Conservation (phyloP, 108 stramenopile genomes). For the Aurantiochytrium sp. region DNA sequence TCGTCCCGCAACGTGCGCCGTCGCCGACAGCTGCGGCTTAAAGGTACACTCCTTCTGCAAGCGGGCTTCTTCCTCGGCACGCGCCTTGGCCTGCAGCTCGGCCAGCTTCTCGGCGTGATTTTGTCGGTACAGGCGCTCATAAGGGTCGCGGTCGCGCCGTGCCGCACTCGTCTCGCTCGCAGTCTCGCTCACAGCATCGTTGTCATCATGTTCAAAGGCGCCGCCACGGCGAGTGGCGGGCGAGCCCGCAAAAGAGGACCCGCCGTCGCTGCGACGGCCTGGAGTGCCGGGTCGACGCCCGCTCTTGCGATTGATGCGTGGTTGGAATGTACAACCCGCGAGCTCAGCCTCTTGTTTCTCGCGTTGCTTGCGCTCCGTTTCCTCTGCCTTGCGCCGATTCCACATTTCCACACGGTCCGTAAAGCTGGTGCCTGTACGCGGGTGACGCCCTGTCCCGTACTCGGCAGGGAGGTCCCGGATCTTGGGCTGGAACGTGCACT, state of each 20-base stretch:
- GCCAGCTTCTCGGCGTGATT: constrained; percentile 20
- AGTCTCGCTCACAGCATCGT: not conserved
- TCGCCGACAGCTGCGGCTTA: constrained; percentile 18
- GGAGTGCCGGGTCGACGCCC: not conserved
- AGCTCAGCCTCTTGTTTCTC: constrained; percentile 33
- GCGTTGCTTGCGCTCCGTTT: constrained; percentile 30
- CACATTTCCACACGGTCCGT: constrained; percentile 30
- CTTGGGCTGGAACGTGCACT: constrained; percentile 48
- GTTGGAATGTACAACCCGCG: constrained; percentile 39
- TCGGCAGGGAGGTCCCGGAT: constrained; percentile 34
- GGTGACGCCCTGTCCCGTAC: not conserved
- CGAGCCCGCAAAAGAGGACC: not conserved
- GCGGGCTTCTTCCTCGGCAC: constrained; percentile 20
- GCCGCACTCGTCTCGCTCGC: not conserved
- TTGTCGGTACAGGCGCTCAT: not conserved
- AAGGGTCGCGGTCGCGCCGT: not conserved
- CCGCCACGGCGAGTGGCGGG: not conserved
- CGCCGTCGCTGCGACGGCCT: constrained; percentile 17
- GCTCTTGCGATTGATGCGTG: constrained; percentile 26
- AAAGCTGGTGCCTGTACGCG: constrained; percentile 23
- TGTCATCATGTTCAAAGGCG: not conserved
- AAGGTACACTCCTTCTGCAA: constrained; percentile 45
- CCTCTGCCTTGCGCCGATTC: constrained; percentile 31
- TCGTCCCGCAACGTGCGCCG: not conserved
- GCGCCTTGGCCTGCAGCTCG: not conserved